Conservation (phyloP, 2,329 filamentous ascomycete species). For the Xylaria sp. region DNA sequence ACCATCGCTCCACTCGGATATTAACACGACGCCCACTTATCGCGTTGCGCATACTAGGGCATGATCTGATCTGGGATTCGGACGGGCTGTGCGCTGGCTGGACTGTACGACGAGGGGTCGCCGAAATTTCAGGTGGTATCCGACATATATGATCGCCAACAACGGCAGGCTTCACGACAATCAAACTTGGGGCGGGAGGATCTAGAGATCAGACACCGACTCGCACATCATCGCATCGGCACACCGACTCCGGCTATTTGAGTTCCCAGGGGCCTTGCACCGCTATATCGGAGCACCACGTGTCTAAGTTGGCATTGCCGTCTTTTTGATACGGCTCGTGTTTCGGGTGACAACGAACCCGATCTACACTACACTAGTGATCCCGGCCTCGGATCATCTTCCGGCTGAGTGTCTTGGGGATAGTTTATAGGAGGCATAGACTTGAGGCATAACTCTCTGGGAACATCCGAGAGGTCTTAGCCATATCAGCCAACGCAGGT, state of each 20-base stretch:
- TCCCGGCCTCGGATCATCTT: slow-evolving; percentile 10
- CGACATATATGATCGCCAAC: slow-evolving; percentile 24
- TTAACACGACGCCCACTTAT: neutral
- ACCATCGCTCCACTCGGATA: neutral
- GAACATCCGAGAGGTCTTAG: neutral
- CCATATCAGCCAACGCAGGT: neutral
- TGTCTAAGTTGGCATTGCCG: slow-evolving; percentile 25
- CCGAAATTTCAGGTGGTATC: neutral
- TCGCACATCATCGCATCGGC: slow-evolving; percentile 23
- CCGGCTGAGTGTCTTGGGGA: neutral
- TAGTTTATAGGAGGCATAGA: slow-evolving; percentile 1
- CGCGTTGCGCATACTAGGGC: neutral
- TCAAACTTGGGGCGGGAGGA: slow-evolving; percentile 10
- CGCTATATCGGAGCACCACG: slow-evolving; percentile 24
- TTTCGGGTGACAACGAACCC: slow-evolving; percentile 33
- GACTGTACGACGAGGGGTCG: neutral
- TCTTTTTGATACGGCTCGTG: slow-evolving; percentile 33
- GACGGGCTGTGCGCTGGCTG: neutral
- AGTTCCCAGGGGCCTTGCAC: slow-evolving; percentile 8
- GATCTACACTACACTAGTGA: slow-evolving; percentile 23
- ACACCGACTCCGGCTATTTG: slow-evolving; percentile 18
- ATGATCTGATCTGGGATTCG: neutral
- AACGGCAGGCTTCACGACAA: neutral
- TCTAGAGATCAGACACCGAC: slow-evolving; percentile 23
- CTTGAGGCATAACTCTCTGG: neutral